Conservation (phyloP, 2,329 filamentous ascomycete genomes). For the Pochonia chlamydosporia region DNA sequence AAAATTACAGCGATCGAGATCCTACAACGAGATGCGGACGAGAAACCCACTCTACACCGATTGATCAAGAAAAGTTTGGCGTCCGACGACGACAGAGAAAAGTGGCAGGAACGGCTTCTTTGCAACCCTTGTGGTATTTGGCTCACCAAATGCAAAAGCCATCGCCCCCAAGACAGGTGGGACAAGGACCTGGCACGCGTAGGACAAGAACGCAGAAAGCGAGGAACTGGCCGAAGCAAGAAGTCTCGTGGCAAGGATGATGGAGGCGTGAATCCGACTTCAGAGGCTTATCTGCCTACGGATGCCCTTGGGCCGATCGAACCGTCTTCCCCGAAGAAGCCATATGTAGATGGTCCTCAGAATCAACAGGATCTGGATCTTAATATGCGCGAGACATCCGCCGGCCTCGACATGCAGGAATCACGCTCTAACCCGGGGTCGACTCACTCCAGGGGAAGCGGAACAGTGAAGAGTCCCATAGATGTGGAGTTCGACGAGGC, state of each 20-base stretch:
- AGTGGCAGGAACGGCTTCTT: conserved; percentile 67
- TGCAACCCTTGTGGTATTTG: conserved; percentile 97
- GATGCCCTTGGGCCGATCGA: conserved; percentile 47
- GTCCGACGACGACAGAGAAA: conserved; percentile 55
- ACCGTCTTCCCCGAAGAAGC: conserved; percentile 24
- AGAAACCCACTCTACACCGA: conserved; percentile 61
- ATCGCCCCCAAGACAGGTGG: conserved; percentile 82
- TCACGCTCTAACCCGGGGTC: conserved; percentile 31
- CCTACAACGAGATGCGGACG: conserved; percentile 55
- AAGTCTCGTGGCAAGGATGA: conserved; percentile 45
- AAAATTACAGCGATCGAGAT: conserved; percentile 69
- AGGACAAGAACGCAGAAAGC: conserved; percentile 45
- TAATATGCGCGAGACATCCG: background rate
- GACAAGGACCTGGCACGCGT: conserved; percentile 54
- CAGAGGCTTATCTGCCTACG: conserved; percentile 48
- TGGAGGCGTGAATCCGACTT: conserved; percentile 38
- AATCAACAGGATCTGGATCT: conserved; percentile 1
- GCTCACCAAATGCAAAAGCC: conserved; percentile 81
- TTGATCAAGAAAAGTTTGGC: conserved; percentile 71
- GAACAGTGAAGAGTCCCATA: conserved; percentile 53
- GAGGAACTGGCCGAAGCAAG: conserved; percentile 37
- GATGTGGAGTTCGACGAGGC: conserved; percentile 42
- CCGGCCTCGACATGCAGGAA: conserved; percentile 11
- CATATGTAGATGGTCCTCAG: conserved; percentile 13
- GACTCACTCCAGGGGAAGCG: conserved; percentile 49